Evolutionary conservation across 1,139 yeast species (phyloP), one percentile per base, ranked within the genome.

Genomic region (Nakaseomyces bracarensis): DNA sequence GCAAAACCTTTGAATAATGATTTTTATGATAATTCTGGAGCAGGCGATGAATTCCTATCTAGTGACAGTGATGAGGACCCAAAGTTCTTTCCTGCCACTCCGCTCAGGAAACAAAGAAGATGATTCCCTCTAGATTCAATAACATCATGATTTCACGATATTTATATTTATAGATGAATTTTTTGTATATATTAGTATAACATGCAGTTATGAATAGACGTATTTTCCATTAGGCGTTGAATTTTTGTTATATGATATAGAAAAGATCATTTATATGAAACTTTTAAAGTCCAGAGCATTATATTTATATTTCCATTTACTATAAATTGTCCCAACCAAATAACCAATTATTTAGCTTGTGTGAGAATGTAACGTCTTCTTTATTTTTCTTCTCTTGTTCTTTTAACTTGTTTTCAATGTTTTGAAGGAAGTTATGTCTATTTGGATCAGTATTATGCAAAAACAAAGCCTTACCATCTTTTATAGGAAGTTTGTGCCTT

Each of bases 291-390:
- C n/a, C n/a, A n/a, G n/a, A n/a, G n/a, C n/a, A n/a, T n/a, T n/a
- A n/a, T n/a, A n/a, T n/a, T n/a, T n/a, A n/a, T n/a, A n/a, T n/a
- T n/a, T n/a, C n/a, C n/a, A n/a, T n/a, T n/a, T 14, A 27, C 53
- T 57, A 72, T 43, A 72, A 52, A 47, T 74, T 75, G 46, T 74
- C 77, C 77, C 78, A 74, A 3, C 79, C 79, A 56, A 75, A 75
- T 27, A 74, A 60, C 69, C 69, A 66, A 45, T 64, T 64, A 47
- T 60, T 66, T 6, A 66, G n/a, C 41, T 23, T 19, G 38, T 20
- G 13, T 37, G 29, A 13, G 34, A 25, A 19, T 18, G 20, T 39
- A 23, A 38, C 23, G 9, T 10, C 40, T 43, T 41, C 43, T 43
- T 40, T 28, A 22, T 45, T 49, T 16, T 48, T 44, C 26, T 49